A percentile compares a stretch with the other conserved stretches of the same genome.
Evolutionary conservation across 768 basidiomycete species (phyloP).

Genomic region (Leccinum subtestaceum): DNA sequence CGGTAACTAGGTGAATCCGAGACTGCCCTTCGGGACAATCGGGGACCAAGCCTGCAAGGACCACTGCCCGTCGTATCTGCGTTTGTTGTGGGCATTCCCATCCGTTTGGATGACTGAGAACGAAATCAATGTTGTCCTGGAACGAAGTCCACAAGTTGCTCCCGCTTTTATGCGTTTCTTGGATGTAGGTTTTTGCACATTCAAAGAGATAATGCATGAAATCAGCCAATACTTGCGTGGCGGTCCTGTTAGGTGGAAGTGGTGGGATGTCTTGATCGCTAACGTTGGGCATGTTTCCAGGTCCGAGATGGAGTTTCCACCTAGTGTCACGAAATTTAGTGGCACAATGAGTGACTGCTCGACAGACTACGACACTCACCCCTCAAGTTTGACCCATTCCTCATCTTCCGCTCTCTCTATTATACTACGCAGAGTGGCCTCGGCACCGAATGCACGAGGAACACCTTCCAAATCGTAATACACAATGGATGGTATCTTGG

Average conservation of each 20-base stretch:
- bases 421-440: slow-evolving; percentile 38
- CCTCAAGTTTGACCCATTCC: slow-evolving; percentile 30
- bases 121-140: slow-evolving; percentile 32
- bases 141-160: slow-evolving; percentile 41
- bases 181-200: slow-evolving; percentile 43
- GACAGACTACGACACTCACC: slow-evolving; percentile 16
- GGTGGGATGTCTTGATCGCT: slow-evolving; percentile 36
- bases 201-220: slow-evolving; percentile 47
- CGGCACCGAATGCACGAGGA: slow-evolving; percentile 44
- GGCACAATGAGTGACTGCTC: too few species aligned
- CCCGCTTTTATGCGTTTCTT: slow-evolving; percentile 45
- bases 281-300: slow-evolving; percentile 23
- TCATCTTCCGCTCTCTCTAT: slow-evolving; percentile 41
- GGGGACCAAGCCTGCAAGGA: slow-evolving; percentile 39
- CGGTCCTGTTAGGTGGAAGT: slow-evolving; percentile 42
- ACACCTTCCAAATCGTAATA: slow-evolving; percentile 43
- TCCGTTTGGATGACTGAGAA: slow-evolving; percentile 42
- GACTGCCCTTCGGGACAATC: slow-evolving; percentile 35
- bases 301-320: slow-evolving; percentile 38
- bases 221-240: slow-evolving; percentile 45
- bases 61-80: slow-evolving; percentile 43
- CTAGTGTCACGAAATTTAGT: slow-evolving; percentile 16
- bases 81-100: slow-evolving; percentile 46
- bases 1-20: slow-evolving; percentile 46
- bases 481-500: slow-evolving; percentile 49